phyloP scores from a whole-genome alignment of 2,329 filamentous ascomycete species.

The Chaetothyriales sp. region DNA sequence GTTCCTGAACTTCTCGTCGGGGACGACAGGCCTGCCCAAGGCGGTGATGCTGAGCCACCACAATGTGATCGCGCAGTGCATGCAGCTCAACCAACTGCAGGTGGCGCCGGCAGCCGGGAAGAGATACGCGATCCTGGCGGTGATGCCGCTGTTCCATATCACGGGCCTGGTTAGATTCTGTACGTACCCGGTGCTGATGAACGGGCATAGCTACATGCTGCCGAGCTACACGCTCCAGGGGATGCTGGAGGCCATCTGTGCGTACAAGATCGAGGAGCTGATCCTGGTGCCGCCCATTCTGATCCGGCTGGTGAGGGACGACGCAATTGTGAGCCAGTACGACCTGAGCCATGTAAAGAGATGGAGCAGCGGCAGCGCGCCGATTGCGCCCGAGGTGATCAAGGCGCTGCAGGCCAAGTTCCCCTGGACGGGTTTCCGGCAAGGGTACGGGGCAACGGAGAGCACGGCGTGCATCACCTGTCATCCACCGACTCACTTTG shows the following conservation, averaged over 20 bases:
- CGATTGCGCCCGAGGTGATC: constrained; percentile 42
- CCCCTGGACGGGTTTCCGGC: constrained; percentile 45
- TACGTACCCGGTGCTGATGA: constrained; percentile 46
- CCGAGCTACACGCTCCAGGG: constrained; percentile 44
- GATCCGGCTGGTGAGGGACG: constrained; percentile 44
- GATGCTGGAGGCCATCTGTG: constrained; percentile 40
- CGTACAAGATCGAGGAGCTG: constrained; percentile 40
- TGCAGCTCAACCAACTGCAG: constrained; percentile 43
- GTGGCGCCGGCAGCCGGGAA: constrained; percentile 28
- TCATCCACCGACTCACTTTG: constrained; percentile 41
- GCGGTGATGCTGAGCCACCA: constrained; percentile 29
- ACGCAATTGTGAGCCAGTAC: constrained; percentile 27
- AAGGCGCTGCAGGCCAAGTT: constrained; percentile 41
- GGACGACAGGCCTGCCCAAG: constrained; percentile 21
- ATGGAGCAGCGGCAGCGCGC: constrained; percentile 47
- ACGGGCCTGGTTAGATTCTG: constrained; percentile 48
- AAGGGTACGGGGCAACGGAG: constrained; percentile 58
- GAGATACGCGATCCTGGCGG: constrained; percentile 34
- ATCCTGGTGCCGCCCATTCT: constrained; percentile 47
- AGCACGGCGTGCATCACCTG: constrained; percentile 47
- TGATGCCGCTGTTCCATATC: constrained; percentile 48
- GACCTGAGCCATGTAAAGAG: constrained; percentile 41
- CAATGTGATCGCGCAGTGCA: constrained; percentile 44
- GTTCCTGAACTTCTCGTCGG: constrained; percentile 27
- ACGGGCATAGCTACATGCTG: constrained; percentile 50